Conservation (phyloP, 140 eudicot genomes). For the Flaveria floridana region DNA sequence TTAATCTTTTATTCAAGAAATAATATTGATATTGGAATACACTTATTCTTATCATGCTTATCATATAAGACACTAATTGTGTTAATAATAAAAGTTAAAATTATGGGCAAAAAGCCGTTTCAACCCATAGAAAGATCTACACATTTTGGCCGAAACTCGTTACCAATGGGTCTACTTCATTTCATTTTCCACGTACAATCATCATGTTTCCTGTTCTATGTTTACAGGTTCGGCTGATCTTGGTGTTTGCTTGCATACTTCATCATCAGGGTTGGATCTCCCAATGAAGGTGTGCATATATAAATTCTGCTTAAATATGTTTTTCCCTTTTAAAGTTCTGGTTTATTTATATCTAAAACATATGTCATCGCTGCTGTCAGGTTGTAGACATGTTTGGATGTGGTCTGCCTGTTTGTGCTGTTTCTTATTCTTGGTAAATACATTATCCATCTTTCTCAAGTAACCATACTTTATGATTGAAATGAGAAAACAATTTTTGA, state of each 20-base stretch:
- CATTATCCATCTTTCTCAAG: slow-evolving; percentile 8
- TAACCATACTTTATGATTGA: not conserved
- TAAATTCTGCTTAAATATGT: not conserved
- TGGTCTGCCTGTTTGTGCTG: slow-evolving; percentile 90
- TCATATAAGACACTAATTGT: not conserved
- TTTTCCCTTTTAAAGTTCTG: not conserved
- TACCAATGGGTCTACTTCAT: not conserved
- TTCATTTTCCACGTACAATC: not conserved
- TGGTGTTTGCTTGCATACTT: slow-evolving; percentile 96
- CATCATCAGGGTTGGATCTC: slow-evolving; percentile 96
- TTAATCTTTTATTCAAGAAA: too few relatives aligned
- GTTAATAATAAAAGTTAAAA: not conserved
- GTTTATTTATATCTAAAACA: not conserved
- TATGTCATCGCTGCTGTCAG: slow-evolving; percentile 28
- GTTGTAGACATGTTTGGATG: slow-evolving; percentile 97
- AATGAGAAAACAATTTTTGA: not conserved
- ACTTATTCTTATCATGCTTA: not conserved
- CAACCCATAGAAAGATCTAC: not conserved
- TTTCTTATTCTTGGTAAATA: slow-evolving; percentile 82
- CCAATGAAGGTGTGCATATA: slow-evolving; percentile 76
- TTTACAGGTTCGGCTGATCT: slow-evolving; percentile 89
- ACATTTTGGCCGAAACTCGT: not conserved
- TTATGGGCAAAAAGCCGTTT: not conserved
- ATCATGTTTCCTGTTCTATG: slow-evolving; percentile 21
- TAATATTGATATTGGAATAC: not conserved